Base-by-base conservation (phyloP, 345 rosid genomes). In the Mercurialis annua region DNA sequence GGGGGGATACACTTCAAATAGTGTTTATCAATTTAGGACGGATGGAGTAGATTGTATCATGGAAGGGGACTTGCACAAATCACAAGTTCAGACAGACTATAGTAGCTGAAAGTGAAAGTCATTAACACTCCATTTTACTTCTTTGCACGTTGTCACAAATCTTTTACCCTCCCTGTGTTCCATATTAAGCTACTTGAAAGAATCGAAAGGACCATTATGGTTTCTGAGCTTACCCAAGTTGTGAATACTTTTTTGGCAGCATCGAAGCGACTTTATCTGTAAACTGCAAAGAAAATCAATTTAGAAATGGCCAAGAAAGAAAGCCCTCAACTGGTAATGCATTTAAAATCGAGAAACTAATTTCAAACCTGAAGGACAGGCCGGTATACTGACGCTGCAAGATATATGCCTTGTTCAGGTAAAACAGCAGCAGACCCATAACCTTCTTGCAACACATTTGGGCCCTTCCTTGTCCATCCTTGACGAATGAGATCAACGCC, bases 331-430 rank as follows among this genome's bases (percentile, higher is more conserved):
- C 11, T 43, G 68, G 31, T 59, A 55, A 49, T 21, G 34, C 56
- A 27, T 38, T 49, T 21, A 40, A 8, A 8, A 17, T 46, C 40
- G 11, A 14, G 8, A 4, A 26, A 54, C 4, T 52, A 70, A n/a
- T 53, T 56, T 65, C 81, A 72, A 78, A 94, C 99, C 99, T 89
- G 86, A 72, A 89, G 87, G 65, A 94, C 97, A 71, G 98, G 98
- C 48, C 99, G 87, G 77, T 94, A 92, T 62, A 92, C 67, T 65
- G 98, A 89, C 64, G 99, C 99, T 20, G 93, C 97, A 51, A 94
- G 87, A 81, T 94, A 94, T 77, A 94, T 86, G 77, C 99, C 99
- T 81, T 87, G 99, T 83, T 94, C 98, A 75, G 98, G 98, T 79
- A 92, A 85, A 76, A 94, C 85, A 70, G 99, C 80, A 42, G 98